Conservation (phyloP, 208 protist species). For the Leptomonas pyrrhocoris region DNA sequence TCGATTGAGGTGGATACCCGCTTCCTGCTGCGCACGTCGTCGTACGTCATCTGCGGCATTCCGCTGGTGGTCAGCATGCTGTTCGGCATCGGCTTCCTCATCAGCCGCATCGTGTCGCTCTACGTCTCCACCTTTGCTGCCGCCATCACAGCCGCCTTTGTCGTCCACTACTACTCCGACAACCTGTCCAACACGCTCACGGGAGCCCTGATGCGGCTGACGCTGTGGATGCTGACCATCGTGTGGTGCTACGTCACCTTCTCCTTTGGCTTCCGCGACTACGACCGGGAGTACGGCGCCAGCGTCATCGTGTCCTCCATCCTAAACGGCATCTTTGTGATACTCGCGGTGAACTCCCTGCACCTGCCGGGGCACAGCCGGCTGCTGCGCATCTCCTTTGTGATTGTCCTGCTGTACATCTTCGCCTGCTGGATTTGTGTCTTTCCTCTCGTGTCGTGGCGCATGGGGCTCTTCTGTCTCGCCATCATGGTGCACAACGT, state of each 20-base stretch:
- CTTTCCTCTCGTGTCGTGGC: slow-evolving; percentile 56
- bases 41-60: slow-evolving; percentile 58
- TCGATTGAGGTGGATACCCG: slow-evolving; percentile 21
- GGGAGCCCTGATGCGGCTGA: slow-evolving; percentile 44
- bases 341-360: slow-evolving; percentile 49
- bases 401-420: slow-evolving; percentile 51
- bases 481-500: slow-evolving; percentile 68
- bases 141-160: slow-evolving; percentile 48
- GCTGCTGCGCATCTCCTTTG: slow-evolving; percentile 47
- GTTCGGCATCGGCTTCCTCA: slow-evolving; percentile 68
- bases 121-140: slow-evolving; percentile 40
- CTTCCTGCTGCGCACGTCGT: slow-evolving; percentile 47
- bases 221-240: slow-evolving; percentile 58
- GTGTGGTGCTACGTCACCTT: slow-evolving; percentile 68
- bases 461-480: slow-evolving; percentile 68
- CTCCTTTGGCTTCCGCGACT: slow-evolving; percentile 54
- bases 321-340: slow-evolving; percentile 39
- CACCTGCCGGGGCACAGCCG: slow-evolving; percentile 31
- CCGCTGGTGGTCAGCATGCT: slow-evolving; percentile 63
- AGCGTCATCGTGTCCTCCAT: slow-evolving; percentile 45
- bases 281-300: slow-evolving; percentile 34
- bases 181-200: slow-evolving; percentile 47
- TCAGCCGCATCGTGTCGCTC: slow-evolving; percentile 59
- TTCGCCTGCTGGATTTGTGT: slow-evolving; percentile 51
- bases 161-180: slow-evolving; percentile 67